A percentile compares a stretch with the other conserved stretches of the same genome.
Conservation (phyloP, 768 basidiomycete species). For the Sporobolomyces roseus region DNA sequence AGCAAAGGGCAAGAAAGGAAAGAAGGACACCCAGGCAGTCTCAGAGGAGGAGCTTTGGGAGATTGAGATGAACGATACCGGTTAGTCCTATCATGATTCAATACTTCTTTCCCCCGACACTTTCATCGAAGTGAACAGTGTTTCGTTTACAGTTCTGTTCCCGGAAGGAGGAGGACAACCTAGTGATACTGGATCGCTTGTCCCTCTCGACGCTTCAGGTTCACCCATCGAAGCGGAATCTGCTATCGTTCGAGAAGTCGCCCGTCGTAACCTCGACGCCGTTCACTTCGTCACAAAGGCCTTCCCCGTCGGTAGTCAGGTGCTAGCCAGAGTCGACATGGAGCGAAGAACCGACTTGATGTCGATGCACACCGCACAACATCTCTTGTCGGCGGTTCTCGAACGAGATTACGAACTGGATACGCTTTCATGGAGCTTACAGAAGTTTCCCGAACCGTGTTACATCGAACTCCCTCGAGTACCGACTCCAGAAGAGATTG, state of each 20-base stretch:
- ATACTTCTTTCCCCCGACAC: background rate
- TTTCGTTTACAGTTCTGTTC: conserved; percentile 55
- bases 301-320: conserved; percentile 57
- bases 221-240: conserved; percentile 49
- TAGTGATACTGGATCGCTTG: conserved; percentile 64
- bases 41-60: conserved; percentile 58
- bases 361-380: conserved; percentile 80
- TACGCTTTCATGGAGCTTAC: conserved; percentile 79
- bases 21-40: conserved; percentile 34
- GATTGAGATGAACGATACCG: conserved; percentile 68
- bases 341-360: conserved; percentile 71
- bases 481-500: conserved; percentile 63
- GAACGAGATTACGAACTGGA: conserved; percentile 56
- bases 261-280: conserved; percentile 67
- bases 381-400: conserved; percentile 65
- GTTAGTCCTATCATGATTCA: conserved; percentile 6
- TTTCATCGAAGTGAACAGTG: background rate
- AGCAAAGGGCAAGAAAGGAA: conserved; percentile 52
- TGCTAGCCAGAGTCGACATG: conserved; percentile 61
- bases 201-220: conserved; percentile 46
- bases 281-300: conserved; percentile 63
- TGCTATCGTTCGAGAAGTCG: conserved; percentile 64
- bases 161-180: conserved; percentile 78
- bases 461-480: conserved; percentile 73
- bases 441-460: conserved; percentile 62